Conservation (phyloP, 1,284 basidiomycete genomes). For the Ganoderma multipileum region DNA sequence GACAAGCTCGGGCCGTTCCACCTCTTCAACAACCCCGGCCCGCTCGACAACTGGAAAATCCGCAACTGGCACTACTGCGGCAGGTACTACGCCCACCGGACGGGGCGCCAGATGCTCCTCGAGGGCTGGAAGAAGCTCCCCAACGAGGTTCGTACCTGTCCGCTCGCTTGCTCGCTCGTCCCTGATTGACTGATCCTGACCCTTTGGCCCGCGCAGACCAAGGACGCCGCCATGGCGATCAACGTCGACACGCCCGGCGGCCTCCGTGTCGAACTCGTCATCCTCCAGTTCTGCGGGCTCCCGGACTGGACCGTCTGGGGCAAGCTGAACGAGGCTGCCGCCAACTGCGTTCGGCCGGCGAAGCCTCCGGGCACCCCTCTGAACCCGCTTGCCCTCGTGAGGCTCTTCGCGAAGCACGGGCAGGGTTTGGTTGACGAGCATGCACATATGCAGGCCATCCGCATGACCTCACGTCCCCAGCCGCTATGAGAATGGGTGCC, state of each 20-base stretch:
- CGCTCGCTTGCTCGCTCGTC: background rate
- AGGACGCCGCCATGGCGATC: conserved; percentile 2
- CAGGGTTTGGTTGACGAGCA: conserved; percentile 7
- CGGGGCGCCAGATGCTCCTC: conserved; percentile 4
- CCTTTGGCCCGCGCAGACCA: background rate
- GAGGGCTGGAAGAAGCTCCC: conserved; percentile 15
- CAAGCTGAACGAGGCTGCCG: conserved; percentile 11
- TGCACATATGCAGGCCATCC: conserved; percentile 9
- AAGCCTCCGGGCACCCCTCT: conserved; percentile 9
- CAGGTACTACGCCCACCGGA: conserved; percentile 22
- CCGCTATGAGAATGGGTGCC: background rate
- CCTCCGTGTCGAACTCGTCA: conserved; percentile 13
- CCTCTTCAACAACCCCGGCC: conserved; percentile 17
- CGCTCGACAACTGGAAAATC: conserved; percentile 6
- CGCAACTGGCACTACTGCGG: conserved; percentile 21
- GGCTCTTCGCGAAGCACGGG: conserved; percentile 12
- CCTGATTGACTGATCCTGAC: background rate
- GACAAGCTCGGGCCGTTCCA: conserved; percentile 17
- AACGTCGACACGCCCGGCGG: conserved; percentile 1
- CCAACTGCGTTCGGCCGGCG: conserved; percentile 11
- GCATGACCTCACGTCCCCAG: background rate
- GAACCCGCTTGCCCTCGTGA: conserved; percentile 5
- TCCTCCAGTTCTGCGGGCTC: conserved; percentile 21
- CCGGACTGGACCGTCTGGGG: conserved; percentile 6
- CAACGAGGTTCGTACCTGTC: conserved; percentile 7